Conservation (phyloP, 179 eudicot genomes). For the Corrigiola litoralis region DNA sequence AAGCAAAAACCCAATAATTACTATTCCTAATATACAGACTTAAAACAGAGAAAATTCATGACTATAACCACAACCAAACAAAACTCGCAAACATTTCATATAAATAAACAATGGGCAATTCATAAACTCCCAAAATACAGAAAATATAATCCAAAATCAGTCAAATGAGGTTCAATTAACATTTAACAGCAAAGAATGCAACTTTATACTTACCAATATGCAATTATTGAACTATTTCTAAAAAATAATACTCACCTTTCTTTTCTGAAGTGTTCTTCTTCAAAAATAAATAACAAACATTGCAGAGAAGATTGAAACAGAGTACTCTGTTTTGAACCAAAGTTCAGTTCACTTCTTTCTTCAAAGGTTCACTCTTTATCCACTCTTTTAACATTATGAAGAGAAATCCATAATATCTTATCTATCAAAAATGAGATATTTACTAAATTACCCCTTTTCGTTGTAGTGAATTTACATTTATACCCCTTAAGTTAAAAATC, state of each 20-base stretch:
- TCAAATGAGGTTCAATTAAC: not conserved
- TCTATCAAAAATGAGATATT: too few relatives aligned
- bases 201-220: too few relatives aligned
- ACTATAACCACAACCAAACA: not conserved
- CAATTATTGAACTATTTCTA: too few relatives aligned
- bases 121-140: not conserved
- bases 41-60: not conserved
- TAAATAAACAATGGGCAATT: not conserved
- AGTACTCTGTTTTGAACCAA: not conserved
- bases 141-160: not conserved
- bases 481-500: not conserved
- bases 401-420: constrained; percentile 15
- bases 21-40: too few relatives aligned
- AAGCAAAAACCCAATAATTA: not conserved
- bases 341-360: constrained; percentile 3
- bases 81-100: not conserved
- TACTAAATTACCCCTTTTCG: not conserved
- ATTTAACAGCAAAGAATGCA: not conserved
- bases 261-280: constrained; percentile 5
- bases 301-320: not conserved
- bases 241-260: not conserved
- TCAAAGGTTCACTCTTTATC: not conserved
- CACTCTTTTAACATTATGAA: constrained; percentile 2
- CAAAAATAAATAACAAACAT: constrained; percentile 16
- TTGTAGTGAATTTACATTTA: not conserved